These are phyloP conservation scores for Chaetoceros tenuissimus DNA, from an alignment of 108 stramenopile genomes.

Conservation along the genomic window DNA sequence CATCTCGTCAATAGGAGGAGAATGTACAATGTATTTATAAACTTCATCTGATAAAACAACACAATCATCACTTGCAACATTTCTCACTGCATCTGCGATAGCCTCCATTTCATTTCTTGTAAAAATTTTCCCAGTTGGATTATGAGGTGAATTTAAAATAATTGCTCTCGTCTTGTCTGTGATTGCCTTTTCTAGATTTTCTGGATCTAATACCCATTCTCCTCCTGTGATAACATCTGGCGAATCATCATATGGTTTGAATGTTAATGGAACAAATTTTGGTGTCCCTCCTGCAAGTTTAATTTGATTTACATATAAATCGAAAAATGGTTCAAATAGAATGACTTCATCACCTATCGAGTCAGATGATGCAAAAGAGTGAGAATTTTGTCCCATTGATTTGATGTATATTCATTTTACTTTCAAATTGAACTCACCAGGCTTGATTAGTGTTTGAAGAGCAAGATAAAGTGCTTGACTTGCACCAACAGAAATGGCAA, in stretches of 20 bases:
- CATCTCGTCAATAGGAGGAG: slow-evolving; percentile 43
- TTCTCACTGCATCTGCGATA: slow-evolving; percentile 67
- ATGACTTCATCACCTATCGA: slow-evolving; percentile 86
- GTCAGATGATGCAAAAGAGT: no score
- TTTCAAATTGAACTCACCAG: no score
- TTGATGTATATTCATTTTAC: no score
- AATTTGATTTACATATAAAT: slow-evolving; percentile 83
- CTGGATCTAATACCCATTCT: slow-evolving; percentile 79
- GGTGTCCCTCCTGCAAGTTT: slow-evolving; percentile 78
- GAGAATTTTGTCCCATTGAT: no score
- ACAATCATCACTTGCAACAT: slow-evolving; percentile 61
- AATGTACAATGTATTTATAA: slow-evolving; percentile 96
- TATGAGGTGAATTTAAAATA: slow-evolving; percentile 92
- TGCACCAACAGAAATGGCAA: slow-evolving; percentile 94
- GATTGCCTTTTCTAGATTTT: slow-evolving; percentile 58
- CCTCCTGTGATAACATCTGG: slow-evolving; percentile 38
- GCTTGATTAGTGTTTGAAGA: slow-evolving; percentile 76
- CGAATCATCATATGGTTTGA: slow-evolving; percentile 42
- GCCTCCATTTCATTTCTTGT: slow-evolving; percentile 71
- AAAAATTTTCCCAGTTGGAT: slow-evolving; percentile 92
- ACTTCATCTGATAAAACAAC: slow-evolving; percentile 93
- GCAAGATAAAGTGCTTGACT: slow-evolving; percentile 83
- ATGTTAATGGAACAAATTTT: slow-evolving; percentile 70
- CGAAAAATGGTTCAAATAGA: slow-evolving; percentile 97
- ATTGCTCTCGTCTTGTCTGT: slow-evolving; percentile 83